Conservation (phyloP, 805 yeast genomes). For the Scheffersomyces stipitis region DNA sequence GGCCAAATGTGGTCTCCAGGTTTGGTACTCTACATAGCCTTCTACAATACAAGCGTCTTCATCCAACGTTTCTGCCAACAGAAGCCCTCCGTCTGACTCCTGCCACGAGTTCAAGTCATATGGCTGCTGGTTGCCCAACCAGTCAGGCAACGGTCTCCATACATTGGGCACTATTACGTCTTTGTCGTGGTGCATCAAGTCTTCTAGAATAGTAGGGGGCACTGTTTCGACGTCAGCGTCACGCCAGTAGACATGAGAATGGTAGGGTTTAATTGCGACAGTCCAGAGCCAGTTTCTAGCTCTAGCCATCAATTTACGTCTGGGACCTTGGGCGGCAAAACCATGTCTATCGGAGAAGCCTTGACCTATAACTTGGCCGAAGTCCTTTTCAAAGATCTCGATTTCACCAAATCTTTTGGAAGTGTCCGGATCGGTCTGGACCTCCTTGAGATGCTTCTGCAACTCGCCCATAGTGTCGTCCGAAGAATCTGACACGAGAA, state of each 20-base stretch:
- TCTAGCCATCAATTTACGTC: conserved; percentile 92
- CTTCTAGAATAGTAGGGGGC: conserved; percentile 83
- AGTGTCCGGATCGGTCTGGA: conserved; percentile 66
- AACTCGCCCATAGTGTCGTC: conserved; percentile 82
- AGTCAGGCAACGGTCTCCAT: conserved; percentile 87
- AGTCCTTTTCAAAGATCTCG: conserved; percentile 87
- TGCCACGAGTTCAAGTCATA: conserved; percentile 86
- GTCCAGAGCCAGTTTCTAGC: conserved; percentile 93
- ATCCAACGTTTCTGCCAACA: conserved; percentile 70
- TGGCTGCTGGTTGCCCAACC: conserved; percentile 83
- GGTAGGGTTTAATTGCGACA: conserved; percentile 86
- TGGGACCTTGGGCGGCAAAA: conserved; percentile 92
- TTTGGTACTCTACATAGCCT: conserved; percentile 95
- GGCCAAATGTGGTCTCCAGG: conserved; percentile 97
- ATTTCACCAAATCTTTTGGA: conserved; percentile 75
- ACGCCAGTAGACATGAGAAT: conserved; percentile 96
- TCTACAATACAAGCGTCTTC: conserved; percentile 97
- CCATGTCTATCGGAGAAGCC: conserved; percentile 93
- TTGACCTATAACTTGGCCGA: conserved; percentile 92
- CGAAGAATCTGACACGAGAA: conserved; percentile 84
- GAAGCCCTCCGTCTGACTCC: conserved; percentile 79
- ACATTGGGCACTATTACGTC: conserved; percentile 95
- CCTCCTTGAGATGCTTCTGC: conserved; percentile 51
- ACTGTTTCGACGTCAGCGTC: conserved; percentile 96
- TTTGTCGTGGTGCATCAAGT: conserved; percentile 84